These are phyloP conservation scores for Melampsora larici-populina DNA, from an alignment of 1,284 basidiomycete species.

Conservation along the genomic window DNA sequence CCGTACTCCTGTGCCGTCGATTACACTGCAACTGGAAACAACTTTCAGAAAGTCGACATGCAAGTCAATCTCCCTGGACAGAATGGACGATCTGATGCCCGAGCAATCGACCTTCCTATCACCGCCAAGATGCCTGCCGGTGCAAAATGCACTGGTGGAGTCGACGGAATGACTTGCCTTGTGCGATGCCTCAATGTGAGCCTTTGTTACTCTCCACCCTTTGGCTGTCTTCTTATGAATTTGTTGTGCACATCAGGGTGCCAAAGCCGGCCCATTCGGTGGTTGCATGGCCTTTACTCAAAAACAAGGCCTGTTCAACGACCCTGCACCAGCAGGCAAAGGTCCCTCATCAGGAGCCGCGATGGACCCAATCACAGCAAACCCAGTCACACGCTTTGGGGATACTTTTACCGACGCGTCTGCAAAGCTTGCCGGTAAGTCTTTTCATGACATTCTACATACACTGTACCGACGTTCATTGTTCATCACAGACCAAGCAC, in stretches of 20 bases:
- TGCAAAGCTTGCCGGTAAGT: constrained; percentile 31
- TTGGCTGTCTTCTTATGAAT: not conserved
- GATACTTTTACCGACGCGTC: constrained; percentile 10
- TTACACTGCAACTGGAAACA: constrained; percentile 15
- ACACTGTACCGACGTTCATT: no score
- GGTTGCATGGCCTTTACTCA: constrained; percentile 43
- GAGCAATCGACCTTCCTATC: constrained; percentile 16
- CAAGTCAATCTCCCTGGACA: constrained; percentile 14
- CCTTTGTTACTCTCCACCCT: not conserved
- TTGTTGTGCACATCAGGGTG: not conserved
- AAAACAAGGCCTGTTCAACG: constrained; percentile 29
- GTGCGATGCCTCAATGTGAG: constrained; percentile 35
- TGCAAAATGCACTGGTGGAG: constrained; percentile 24
- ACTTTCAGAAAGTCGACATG: constrained; percentile 10
- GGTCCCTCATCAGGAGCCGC: constrained; percentile 1
- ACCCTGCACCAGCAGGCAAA: constrained; percentile 26
- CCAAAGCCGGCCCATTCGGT: constrained; percentile 21
- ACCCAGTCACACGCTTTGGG: constrained; percentile 22
- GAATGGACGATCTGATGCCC: not conserved
- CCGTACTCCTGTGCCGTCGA: constrained; percentile 28
- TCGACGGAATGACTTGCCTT: constrained; percentile 27
- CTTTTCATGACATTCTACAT: no score
- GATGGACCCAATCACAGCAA: constrained; percentile 24
- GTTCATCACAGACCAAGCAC: constrained; percentile 35
- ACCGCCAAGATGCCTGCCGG: constrained; percentile 15